Percentiles rank a stretch among this genome's conserved stretches.
These are phyloP conservation scores for Phyllosticta ampelicida DNA, from an alignment of 2,329 filamentous ascomycete species.

Conservation along the genomic window DNA sequence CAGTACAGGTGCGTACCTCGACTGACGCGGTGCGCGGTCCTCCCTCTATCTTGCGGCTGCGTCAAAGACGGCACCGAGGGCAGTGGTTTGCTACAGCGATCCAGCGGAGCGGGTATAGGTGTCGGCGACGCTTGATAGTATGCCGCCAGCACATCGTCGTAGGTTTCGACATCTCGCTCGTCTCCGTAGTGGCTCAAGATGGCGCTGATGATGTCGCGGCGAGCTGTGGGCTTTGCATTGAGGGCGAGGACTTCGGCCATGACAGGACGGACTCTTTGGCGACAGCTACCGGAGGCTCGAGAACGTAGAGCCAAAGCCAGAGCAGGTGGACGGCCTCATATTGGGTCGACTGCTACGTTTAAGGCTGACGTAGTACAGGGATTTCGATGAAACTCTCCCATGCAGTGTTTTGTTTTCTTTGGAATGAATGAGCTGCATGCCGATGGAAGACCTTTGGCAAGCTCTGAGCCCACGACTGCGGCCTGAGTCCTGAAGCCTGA, in stretches of 20 bases:
- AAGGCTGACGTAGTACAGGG: conserved; percentile 17
- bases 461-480: not conserved
- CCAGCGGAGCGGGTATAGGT: not conserved
- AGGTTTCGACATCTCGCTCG: conserved; percentile 2
- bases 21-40: not conserved
- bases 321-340: not conserved
- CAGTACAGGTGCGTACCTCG: not conserved
- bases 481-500: not conserved
- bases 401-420: conserved; percentile 23
- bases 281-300: not conserved
- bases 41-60: not conserved
- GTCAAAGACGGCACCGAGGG: not conserved
- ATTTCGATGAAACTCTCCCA: conserved; percentile 23
- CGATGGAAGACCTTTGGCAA: conserved; percentile 1
- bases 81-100: not conserved
- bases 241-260: conserved; percentile 12
- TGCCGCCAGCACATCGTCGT: conserved; percentile 1
- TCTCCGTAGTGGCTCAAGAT: conserved; percentile 27
- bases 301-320: not conserved
- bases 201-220: conserved; percentile 29
- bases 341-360: conserved; percentile 16
- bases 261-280: conserved; percentile 11
- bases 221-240: conserved; percentile 18
- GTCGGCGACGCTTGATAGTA: conserved; percentile 1
- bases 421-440: conserved; percentile 15